These are phyloP conservation scores for maize (Zea mays) DNA, from an alignment of 176 grass and related monocot genomes.

Conservation along the genomic window Zm-B73-REFERENCE-NAM-5.0 NC_050105.1:121696501-121697000, in stretches of 20 bases:
- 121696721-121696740: conserved; percentile 34
- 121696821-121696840: conserved; percentile 96
- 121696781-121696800: conserved; percentile 24
- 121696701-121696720: conserved; percentile 96
- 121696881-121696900: conserved; percentile 84
- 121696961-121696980: background rate
- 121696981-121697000: background rate
- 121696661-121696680: too few relatives aligned
- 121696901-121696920: conserved; percentile 34
- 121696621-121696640: too few relatives aligned
- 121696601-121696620: background rate
- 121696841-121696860: conserved; percentile 98
- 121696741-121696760: background rate
- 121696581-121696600: background rate
- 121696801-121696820: conserved; percentile 61
- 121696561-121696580: conserved; percentile 11
- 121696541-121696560: conserved; percentile 8
- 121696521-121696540: too few relatives aligned
- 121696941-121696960: background rate
- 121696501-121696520: too few relatives aligned
- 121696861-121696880: conserved; percentile 77
- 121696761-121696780: background rate
- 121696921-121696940: conserved; percentile 1
- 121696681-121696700: too few relatives aligned
- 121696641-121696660: too few relatives aligned